Base-by-base conservation (phyloP, 1,284 basidiomycete species). In the Flammula alnicola region DNA sequence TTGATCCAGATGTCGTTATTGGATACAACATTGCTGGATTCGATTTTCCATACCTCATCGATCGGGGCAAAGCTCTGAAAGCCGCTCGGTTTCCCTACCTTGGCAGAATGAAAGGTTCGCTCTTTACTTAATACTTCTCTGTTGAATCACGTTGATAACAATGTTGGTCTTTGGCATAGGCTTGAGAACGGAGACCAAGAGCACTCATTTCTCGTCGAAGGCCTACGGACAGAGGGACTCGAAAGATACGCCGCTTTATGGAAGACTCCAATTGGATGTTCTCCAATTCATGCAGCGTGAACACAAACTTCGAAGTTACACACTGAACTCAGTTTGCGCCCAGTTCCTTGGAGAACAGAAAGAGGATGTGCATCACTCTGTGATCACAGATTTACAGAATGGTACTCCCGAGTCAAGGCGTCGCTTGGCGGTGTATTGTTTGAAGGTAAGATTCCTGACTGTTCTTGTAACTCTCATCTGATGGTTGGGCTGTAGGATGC, bases 221-320 rank as follows among this genome's bases (percentile, higher is more conserved):
- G 95, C 95, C 0, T 97, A 94, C 61, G 95, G 95, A 14, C 91
- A 94, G 58, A 88, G 95, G 36, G 93, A 96, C 66, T 95, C 93
- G 0, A 98, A 97, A 64, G 93, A 95, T 41, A 95, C 95, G 0
- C 74, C 77, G 8, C 81, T 98, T 29, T 91, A 96, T 56, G 95
- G 95, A 17, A 84, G 95, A 14, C 74, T 98, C 6, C 95, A 98
- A 67, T 84, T 98, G 41, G 95, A 98, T 76, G 72, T 98, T 17
- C 78, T 98, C 32, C 94, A 97, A 61, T 93, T 93, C 65, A 98
- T 98, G 92, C 95, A 98, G 62, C 83, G 95, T 54, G 95, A 98
- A 67, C 89, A 97, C 74, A 98, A 98, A 64, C 75, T 98, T 4
- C 86, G 95, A 20, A 94, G 91, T 63, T 98, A 98, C 67, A 93